Evolutionary conservation across 805 yeast genomes (phyloP), one percentile per base, ranked within the genome.

Genomic region (Metschnikowia lochheadii): DNA sequence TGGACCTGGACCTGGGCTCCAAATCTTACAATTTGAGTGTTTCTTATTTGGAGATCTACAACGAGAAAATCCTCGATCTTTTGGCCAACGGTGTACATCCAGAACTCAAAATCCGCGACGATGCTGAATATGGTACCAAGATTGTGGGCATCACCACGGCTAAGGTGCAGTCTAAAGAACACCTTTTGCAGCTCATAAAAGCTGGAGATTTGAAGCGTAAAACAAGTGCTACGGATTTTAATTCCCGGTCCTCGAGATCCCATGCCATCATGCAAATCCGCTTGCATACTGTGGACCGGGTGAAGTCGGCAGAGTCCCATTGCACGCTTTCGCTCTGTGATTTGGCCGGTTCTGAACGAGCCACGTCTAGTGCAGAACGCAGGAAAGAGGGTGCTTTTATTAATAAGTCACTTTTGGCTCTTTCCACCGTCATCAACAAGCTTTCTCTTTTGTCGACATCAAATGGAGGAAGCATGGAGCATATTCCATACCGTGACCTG

Each of bases 281-380:
- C 51, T 63, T 92, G 15, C 71, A 72, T 2, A 65, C 73, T 4
- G 70, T 75, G 1, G 79, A 78, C 63, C 49, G 70, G 11, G 55
- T 61, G 0, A 66, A 72, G 11, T 77, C 75, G 5, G 56, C 63
- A 0, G 77, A 73, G 48, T 69, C 67, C 14, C 67, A 73, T 36
- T 78, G 90, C 34, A 83, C 89, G 0, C 78, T 92, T 32, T 88
- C 92, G 33, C 75, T 92, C 49, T 92, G 98, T 72, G 99, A 92
- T 69, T 77, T 92, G 61, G 99, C 99, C 0, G 99, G 99, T 29
- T 87, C 96, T n/a, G 99, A 92, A 68, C 79, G 87, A 47, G 81
- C 85, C 2, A 75, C 87, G 0, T 69, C 81, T 10, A 84, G 85
- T 59, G 67, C 74, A 1, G 97, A 89, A 62, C 78, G 98, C 59